A percentile compares a stretch with the other conserved stretches of the same genome.
Evolutionary conservation across 2,329 filamentous ascomycete genomes (phyloP).

Genomic region (Scedosporium aurantiacum): DNA sequence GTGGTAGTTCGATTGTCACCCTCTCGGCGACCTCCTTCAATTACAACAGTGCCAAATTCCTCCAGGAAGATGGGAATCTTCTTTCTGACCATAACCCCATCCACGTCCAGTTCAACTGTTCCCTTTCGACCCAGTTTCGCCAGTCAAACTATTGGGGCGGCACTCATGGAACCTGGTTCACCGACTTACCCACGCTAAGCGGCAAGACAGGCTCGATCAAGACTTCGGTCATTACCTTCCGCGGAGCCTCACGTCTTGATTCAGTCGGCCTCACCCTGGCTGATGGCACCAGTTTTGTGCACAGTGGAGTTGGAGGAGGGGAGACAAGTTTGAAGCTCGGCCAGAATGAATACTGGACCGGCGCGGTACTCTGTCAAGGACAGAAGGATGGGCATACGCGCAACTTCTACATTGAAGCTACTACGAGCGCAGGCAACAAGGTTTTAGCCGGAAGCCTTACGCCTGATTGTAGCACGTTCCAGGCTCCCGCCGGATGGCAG

Average conservation of each 20-base stretch:
- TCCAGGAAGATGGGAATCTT: slow-evolving; percentile 43
- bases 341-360: slow-evolving; percentile 34
- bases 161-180: slow-evolving; percentile 42
- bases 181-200: slow-evolving; percentile 33
- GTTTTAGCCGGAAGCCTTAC: slow-evolving; percentile 34
- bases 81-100: slow-evolving; percentile 57
- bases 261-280: slow-evolving; percentile 33
- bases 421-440: slow-evolving; percentile 35
- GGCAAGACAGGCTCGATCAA: slow-evolving; percentile 19
- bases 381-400: slow-evolving; percentile 33
- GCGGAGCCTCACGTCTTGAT: slow-evolving; percentile 38
- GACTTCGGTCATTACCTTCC: slow-evolving; percentile 29
- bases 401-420: slow-evolving; percentile 44
- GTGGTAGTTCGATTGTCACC: slow-evolving; percentile 32
- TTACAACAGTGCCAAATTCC: slow-evolving; percentile 46
- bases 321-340: slow-evolving; percentile 30
- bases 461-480: slow-evolving; percentile 32
- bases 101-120: slow-evolving; percentile 40
- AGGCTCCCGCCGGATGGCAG: slow-evolving; percentile 36
- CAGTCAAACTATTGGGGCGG: slow-evolving; percentile 38
- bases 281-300: slow-evolving; percentile 35
- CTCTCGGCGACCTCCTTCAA: slow-evolving; percentile 37
- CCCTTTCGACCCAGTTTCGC: slow-evolving; percentile 23
- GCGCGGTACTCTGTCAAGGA: slow-evolving; percentile 38
- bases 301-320: slow-evolving; percentile 43